phyloP scores from a whole-genome alignment of 2,329 filamentous ascomycete species.

The Ilyonectria destructans region DNA sequence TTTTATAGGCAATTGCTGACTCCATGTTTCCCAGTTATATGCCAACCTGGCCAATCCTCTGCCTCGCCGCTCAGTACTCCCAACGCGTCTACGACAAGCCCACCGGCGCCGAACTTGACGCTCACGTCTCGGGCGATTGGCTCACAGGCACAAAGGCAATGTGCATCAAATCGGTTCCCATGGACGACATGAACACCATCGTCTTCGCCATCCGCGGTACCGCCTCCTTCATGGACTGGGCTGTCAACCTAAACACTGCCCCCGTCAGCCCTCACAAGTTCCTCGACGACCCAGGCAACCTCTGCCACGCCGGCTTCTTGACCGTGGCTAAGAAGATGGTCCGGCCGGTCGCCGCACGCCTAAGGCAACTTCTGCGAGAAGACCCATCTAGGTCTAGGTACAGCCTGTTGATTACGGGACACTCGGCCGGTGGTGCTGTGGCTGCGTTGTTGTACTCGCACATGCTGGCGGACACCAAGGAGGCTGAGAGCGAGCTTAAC shows the following conservation, averaged over 20 bases:
- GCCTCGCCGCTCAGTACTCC: constrained; percentile 84
- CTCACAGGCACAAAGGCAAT: constrained; percentile 86
- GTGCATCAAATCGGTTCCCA: constrained; percentile 85
- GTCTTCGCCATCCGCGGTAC: constrained; percentile 89
- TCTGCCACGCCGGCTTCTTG: constrained; percentile 87
- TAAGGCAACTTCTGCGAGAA: constrained; percentile 80
- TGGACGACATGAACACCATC: constrained; percentile 84
- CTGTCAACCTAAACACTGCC: constrained; percentile 82
- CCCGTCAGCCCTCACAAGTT: constrained; percentile 79
- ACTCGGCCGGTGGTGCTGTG: constrained; percentile 89
- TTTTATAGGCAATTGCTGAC: neutral
- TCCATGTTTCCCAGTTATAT: constrained; percentile 69
- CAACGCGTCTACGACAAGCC: constrained; percentile 81
- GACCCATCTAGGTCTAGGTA: constrained; percentile 77
- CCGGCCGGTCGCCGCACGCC: constrained; percentile 78
- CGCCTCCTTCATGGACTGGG: constrained; percentile 88
- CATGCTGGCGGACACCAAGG: constrained; percentile 76
- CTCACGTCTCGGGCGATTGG: constrained; percentile 81
- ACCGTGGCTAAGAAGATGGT: constrained; percentile 84
- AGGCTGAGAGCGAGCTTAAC: constrained; percentile 78
- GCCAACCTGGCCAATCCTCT: constrained; percentile 83
- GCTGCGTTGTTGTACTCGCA: constrained; percentile 86
- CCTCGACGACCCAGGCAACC: constrained; percentile 83
- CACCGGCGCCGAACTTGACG: constrained; percentile 73
- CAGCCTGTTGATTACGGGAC: constrained; percentile 87